These are phyloP conservation scores for Aethionema arabicum DNA, from an alignment of 345 rosid species.

Conservation along the genomic window DNA sequence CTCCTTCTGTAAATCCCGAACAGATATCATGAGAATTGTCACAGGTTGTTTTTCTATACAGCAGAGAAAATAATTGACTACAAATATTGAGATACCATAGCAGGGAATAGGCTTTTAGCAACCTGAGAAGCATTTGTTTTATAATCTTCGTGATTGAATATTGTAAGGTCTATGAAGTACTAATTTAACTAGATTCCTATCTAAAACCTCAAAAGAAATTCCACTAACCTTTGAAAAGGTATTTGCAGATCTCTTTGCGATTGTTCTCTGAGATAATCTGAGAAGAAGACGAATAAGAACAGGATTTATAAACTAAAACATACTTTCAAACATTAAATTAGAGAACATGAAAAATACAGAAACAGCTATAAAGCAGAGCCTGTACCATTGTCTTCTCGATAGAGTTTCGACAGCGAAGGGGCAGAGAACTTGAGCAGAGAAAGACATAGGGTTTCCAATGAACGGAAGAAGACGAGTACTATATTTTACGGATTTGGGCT, in stretches of 20 bases:
- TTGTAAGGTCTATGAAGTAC: too few relatives aligned
- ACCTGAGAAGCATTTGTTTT: too few relatives aligned
- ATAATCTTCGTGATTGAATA: too few relatives aligned
- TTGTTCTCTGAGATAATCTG: conserved; percentile 42
- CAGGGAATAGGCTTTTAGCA: too few relatives aligned
- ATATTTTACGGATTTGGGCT: conserved; percentile 6
- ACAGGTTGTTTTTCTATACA: too few relatives aligned
- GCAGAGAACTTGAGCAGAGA: neutral
- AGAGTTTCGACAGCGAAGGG: conserved; percentile 22
- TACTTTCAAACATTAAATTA: too few relatives aligned
- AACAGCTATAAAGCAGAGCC: neutral
- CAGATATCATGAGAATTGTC: too few relatives aligned
- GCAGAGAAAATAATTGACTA: too few relatives aligned
- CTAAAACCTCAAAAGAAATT: neutral
- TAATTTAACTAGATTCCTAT: neutral
- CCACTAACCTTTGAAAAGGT: conserved; percentile 54
- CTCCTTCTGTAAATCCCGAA: conserved; percentile 81
- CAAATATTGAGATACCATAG: too few relatives aligned
- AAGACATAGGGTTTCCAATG: conserved; percentile 7
- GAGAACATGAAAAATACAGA: neutral
- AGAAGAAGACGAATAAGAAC: neutral
- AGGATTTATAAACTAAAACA: neutral
- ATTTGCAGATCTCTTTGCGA: conserved; percentile 53
- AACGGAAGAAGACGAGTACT: neutral
- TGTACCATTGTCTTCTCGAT: conserved; percentile 31